Evolutionary conservation across 1,284 basidiomycete species (phyloP).

Genomic region (Marasmius sp.): DNA sequence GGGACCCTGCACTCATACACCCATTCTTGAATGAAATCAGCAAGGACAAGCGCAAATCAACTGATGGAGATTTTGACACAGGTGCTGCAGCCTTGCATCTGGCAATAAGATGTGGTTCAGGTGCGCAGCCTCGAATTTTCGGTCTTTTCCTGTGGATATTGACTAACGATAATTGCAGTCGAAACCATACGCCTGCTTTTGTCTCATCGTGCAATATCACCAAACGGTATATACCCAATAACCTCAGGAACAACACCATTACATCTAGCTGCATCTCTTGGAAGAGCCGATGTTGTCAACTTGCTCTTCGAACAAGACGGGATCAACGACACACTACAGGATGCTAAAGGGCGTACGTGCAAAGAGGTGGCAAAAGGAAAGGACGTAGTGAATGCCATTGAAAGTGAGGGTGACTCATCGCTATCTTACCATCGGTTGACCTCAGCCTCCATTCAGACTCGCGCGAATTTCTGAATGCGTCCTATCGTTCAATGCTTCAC

Average conservation of each 20-base stretch:
- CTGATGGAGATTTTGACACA: slow-evolving; percentile 48
- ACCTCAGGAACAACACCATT: slow-evolving; percentile 80
- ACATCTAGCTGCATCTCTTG: slow-evolving; percentile 84
- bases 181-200: slow-evolving; percentile 71
- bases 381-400: slow-evolving; percentile 71
- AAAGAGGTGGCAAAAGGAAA: slow-evolving; percentile 77
- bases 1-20: slow-evolving; percentile 78
- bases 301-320: slow-evolving; percentile 75
- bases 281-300: slow-evolving; percentile 76
- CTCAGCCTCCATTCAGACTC: slow-evolving; percentile 57
- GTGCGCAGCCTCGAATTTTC: slow-evolving; percentile 42
- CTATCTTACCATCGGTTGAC: not conserved
- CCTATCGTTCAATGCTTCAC: slow-evolving; percentile 73
- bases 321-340: slow-evolving; percentile 80
- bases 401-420: slow-evolving; percentile 47
- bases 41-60: slow-evolving; percentile 56
- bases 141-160: not conserved
- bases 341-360: slow-evolving; percentile 70
- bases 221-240: slow-evolving; percentile 70
- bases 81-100: slow-evolving; percentile 82
- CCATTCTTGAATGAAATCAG: slow-evolving; percentile 80
- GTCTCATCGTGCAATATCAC: slow-evolving; percentile 74
- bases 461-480: slow-evolving; percentile 74
- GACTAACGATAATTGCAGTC: slow-evolving; percentile 31
- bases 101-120: slow-evolving; percentile 81